Evolutionary conservation across 805 yeast genomes (phyloP), one percentile per base, ranked within the genome.

Genomic region (Dipodascopsis uninucleata): DNA sequence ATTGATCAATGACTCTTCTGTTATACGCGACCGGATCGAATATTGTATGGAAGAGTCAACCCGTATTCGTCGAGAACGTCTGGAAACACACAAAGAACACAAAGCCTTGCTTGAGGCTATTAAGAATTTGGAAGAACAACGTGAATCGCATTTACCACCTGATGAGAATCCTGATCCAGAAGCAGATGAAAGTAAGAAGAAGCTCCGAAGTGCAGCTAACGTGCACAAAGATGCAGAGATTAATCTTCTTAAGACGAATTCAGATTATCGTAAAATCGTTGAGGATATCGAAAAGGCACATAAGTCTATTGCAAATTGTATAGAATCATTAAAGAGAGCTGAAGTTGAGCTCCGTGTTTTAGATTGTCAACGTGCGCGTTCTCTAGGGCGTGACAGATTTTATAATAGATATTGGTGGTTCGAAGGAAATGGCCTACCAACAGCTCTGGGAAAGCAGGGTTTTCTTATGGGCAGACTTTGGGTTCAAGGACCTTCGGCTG

Each of bases 361-460:
- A 14, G 96, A 89, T 58, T 72, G 82, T 48, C 96, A 87, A 61
- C 68, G 97, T 45, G 72, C 88, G 37, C 76, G 76, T 43, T 71
- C 78, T 24, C 67, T 93, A 22, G 98, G 98, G 2, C 74, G 79
- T 47, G 98, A 93, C 63, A 69, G 95, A 39, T 76, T 77, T 47
- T 88, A 71, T 62, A 93, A 93, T 67, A 71, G 89, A 53, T 93
- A 90, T 62, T 93, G 95, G 95, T 93, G 96, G 96, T 79, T 88
- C 60, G 97, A 90, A 59, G 72, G 74, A 52, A 82, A 83, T 59
- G 98, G 97, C 0, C 70, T 87, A 25, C 49, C 49, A 14, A 45
- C 51, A 9, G 48, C 38, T 12, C 37, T 40, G 23, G 53, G 44
- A 12, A 14, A 78, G 72, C 79, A 77, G 41, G 75, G 79, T 0